phyloP scores from a whole-genome alignment of 2,329 filamentous ascomycete species.

The Neurospora sp. region DNA sequence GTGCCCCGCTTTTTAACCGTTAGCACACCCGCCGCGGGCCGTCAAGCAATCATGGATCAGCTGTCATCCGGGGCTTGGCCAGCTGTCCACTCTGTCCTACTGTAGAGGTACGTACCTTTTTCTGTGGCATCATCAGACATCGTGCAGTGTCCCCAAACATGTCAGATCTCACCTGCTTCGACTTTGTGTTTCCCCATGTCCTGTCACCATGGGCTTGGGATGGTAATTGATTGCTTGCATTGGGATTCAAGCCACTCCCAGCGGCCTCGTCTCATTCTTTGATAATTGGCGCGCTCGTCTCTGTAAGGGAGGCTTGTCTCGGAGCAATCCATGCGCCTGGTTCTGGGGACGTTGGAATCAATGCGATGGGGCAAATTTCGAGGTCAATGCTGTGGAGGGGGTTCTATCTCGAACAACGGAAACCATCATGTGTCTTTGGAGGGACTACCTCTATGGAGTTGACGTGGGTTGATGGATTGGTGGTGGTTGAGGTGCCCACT shows the following conservation, averaged over 20 bases:
- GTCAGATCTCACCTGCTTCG: not conserved
- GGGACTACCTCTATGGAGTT: no score
- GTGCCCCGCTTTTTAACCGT: not conserved
- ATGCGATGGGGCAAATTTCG: not conserved
- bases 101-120: not conserved
- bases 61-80: not conserved
- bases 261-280: not conserved
- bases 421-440: not conserved
- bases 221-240: not conserved
- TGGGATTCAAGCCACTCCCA: not conserved
- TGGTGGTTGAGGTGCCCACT: not conserved
- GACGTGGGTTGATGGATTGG: not conserved
- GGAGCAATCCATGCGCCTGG: not conserved
- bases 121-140: not conserved
- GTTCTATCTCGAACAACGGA: not conserved
- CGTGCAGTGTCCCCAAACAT: not conserved
- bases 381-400: not conserved
- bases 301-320: not conserved
- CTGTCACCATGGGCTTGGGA: not conserved
- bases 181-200: not conserved
- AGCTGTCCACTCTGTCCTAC: not conserved
- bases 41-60: not conserved
- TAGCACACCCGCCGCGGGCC: not conserved
- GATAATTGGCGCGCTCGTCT: not conserved
- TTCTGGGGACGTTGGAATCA: not conserved